Base-by-base conservation (phyloP, 2,329 filamentous ascomycete genomes). In the Diaporthe citrichinensis region DNA sequence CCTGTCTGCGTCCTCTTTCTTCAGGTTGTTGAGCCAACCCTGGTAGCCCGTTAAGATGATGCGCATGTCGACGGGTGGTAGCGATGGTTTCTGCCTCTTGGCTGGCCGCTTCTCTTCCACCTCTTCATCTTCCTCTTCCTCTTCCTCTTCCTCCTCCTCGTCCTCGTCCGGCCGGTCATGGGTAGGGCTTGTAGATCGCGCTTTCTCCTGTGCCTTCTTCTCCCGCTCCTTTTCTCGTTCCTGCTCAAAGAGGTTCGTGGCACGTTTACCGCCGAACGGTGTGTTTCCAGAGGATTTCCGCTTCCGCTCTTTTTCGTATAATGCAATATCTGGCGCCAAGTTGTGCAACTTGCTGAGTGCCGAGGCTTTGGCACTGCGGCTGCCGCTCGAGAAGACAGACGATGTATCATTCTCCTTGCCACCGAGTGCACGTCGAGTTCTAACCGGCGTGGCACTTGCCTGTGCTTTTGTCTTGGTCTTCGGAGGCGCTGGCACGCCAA, bases 251-350 rank as follows among this genome's bases (percentile, higher is more conserved):
- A 87, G 83, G 73, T 92, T 89, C 3, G 90, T 88, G 1, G 91
- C 91, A 68, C 91, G 87, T 80, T 92, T 92, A 31, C 91, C 91
- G 34, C 92, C 91, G 88, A 91, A 93, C 0, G 88, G 87, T 2
- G 84, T 85, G 41, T 84, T 83, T 4, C 82, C 87, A 78, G 89
- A 91, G 77, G 82, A 81, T 9, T 86, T 84, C 28, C 97, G 92
- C 86, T 98, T 98, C 87, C 91, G 95, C 85, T 99, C 97, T 82
- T 97, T 98, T 81, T 98, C 94, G 81, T 97, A 99, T 44, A 97
- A 87, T 2, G 93, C 93, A 80, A 98, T 95, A 81, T 99, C 97
- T 0, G 93, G 90, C 0, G 94, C 95, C 74, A 96, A 87, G 49
- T 91, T 90, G 72, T 97, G 94, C 10, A 98, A 86, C 78, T 91